phyloP scores from a whole-genome alignment of 2,329 filamentous ascomycete genomes.

The Monascus ruber region DNA sequence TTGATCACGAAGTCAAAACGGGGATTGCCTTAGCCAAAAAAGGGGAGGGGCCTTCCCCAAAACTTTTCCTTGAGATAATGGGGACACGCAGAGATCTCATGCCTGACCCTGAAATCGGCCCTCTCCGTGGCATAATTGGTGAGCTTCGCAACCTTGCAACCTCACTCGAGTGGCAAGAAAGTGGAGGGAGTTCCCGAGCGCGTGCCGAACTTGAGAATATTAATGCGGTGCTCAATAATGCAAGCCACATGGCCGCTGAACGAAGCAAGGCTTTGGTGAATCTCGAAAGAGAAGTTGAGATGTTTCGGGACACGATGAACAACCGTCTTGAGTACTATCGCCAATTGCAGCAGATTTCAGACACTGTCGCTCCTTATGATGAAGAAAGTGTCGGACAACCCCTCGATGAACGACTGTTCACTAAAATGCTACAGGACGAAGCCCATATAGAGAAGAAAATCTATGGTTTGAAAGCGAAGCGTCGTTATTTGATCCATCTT shows the following conservation, averaged over 20 bases:
- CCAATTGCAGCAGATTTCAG: constrained; percentile 82
- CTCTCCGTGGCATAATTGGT: constrained; percentile 58
- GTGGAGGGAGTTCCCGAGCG: constrained; percentile 44
- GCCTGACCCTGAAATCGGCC: constrained; percentile 41
- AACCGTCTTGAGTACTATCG: constrained; percentile 78
- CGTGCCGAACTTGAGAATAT: constrained; percentile 55
- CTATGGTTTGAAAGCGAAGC: constrained; percentile 56
- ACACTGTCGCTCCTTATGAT: constrained; percentile 67
- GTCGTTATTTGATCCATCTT: constrained; percentile 59
- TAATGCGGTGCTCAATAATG: constrained; percentile 48
- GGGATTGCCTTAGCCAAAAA: constrained; percentile 51
- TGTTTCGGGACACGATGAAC: constrained; percentile 72
- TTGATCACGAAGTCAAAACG: constrained; percentile 58
- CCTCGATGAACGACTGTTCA: constrained; percentile 41
- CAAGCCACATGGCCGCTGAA: constrained; percentile 41
- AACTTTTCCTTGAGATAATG: constrained; percentile 44
- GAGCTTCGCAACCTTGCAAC: constrained; percentile 56
- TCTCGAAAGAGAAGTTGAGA: constrained; percentile 56
- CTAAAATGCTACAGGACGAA: constrained; percentile 36
- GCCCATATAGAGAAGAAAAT: constrained; percentile 46
- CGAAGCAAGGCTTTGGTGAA: constrained; percentile 42
- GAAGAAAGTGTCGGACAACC: constrained; percentile 46
- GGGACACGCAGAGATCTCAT: constrained; percentile 34
- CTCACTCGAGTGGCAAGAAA: constrained; percentile 48
- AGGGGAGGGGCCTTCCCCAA: constrained; percentile 60